A percentile compares a stretch with the other conserved stretches of the same genome.
These are phyloP conservation scores for Arthroderma sp. DNA, from an alignment of 2,329 filamentous ascomycete species.

Conservation along the genomic window DNA sequence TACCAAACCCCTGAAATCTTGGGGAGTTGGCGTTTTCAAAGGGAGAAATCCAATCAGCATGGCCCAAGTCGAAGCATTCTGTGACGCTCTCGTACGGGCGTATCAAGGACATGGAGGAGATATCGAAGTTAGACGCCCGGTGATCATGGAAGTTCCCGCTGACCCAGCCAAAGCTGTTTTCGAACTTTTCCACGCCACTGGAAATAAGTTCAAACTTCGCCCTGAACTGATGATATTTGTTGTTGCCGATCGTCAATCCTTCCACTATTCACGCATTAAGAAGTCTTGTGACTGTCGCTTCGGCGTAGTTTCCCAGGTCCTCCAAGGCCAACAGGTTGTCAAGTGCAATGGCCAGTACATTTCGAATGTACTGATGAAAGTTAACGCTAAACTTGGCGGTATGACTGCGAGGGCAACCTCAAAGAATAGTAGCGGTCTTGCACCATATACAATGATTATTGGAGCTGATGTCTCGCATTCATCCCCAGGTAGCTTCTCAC, in stretches of 20 bases:
- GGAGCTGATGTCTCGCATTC: conserved; percentile 86
- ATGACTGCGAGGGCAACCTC: conserved; percentile 49
- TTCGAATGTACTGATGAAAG: conserved; percentile 91
- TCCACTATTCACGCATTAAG: conserved; percentile 75
- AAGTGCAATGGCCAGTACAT: conserved; percentile 70
- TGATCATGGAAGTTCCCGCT: conserved; percentile 31
- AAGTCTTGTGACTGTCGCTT: conserved; percentile 76
- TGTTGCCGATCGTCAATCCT: conserved; percentile 56
- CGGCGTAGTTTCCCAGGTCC: conserved; percentile 69
- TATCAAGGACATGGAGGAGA: conserved; percentile 52
- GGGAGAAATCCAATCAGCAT: conserved; percentile 38
- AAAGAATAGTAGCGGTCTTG: conserved; percentile 29
- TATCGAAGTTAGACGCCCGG: conserved; percentile 38
- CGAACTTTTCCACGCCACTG: conserved; percentile 44
- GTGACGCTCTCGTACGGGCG: conserved; percentile 48
- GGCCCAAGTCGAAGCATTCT: conserved; percentile 40
- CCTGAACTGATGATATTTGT: conserved; percentile 75
- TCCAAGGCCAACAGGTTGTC: conserved; percentile 58
- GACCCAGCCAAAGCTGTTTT: conserved; percentile 45
- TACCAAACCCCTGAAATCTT: conserved; percentile 49
- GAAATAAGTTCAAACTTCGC: conserved; percentile 41
- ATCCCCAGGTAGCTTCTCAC: conserved; percentile 50
- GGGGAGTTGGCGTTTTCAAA: conserved; percentile 61
- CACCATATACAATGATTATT: conserved; percentile 60
- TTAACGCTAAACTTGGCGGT: conserved; percentile 90